Evolutionary conservation across 352 stramenopile genomes (phyloP), one percentile per base, ranked within the genome.

Genomic region (Paralagenidium karlingii): DNA sequence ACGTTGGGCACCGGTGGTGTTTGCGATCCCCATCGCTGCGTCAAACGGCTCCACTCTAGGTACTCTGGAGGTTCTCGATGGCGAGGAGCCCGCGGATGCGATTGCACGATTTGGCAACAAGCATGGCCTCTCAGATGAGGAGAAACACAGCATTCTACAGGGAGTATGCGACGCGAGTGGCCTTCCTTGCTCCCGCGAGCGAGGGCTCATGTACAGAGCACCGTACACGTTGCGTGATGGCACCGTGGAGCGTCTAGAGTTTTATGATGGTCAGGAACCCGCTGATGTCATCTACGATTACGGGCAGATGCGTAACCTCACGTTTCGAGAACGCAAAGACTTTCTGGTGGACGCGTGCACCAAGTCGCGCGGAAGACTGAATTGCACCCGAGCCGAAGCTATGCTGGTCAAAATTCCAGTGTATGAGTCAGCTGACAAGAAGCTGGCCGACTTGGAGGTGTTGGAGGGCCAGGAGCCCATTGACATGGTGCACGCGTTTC

Each of bases 271-370:
- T 3, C 50, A 82, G 5, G 76, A 89, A 42, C 68, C 76, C 6
- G 66, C 71, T 1, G 76, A 89, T 41, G 54, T 85, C 1, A 75
- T 89, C 43, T 82, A 80, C 44, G 63, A 82, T 39, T 89, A 87
- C 40, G 76, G 68, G 0, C 43, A 53, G 8, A 61, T 79, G 55
- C 69, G 70, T 8, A 86, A 88, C 37, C 55, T 84, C 22, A 82
- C 64, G 11, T 42, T 86, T 4, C 53, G 60, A 0, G 43, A 86
- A 47, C 69, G 76, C 33, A 74, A 89, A 39, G 57, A 60, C 13
- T 70, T 83, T 41, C 55, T 89, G 4, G 53, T 76, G 28, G 53
- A 79, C 28, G 65, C 85, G 15, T 89, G 76, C 49, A 82, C 64
- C 30, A 67, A 83, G 30, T 68, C 65, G 8, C 56, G 71, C 0